Base-by-base conservation (phyloP, 2,329 filamentous ascomycete species). In the Aspergillus proliferans region DNA sequence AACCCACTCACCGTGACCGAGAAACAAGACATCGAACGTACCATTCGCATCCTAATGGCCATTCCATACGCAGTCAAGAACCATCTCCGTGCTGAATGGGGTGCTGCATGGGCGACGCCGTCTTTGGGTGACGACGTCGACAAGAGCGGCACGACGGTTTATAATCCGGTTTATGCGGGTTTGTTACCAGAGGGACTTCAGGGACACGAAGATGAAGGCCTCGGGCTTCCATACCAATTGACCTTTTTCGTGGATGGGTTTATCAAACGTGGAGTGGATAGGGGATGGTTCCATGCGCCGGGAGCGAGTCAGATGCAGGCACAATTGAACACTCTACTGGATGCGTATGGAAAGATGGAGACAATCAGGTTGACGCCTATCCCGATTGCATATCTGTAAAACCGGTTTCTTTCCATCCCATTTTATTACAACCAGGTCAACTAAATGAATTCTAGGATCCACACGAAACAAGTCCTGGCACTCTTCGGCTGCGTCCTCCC, bases 1-100 rank as follows among this genome's bases (percentile, higher is more conserved):
- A n/a, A n/a, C 34, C 57, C 67, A 33, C 54, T 69, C 52, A 62
- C 66, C 22, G 46, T 67, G 36, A 55, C 66, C 24, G 80, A 84
- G 63, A 68, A 69, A 44, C 67, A 75, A 46, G 79, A 84, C 55
- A 76, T 80, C n/a, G 81, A 85, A 57, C 73, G 76, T 39, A 77
- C 76, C 0, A 71, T 85, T 2, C 74, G 80, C 10, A 75, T 82
- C 9, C 67, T 85, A 9, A 73, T 85, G 51, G 82, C 82, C 0
- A 75, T 84, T 45, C 74, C 84, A 2, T 84, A 81, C 57, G 80
- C 82, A 0, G 75, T 83, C 40, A 85, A 85, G 58, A 81, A 84
- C 59, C 81, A 84, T 58, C 69, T 85, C 0, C 77, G 82, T 15
- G 78, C 80, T 1, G 82, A 84, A 64, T 85, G 82, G 78, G 76